Percentiles rank a stretch among this genome's conserved stretches.
Evolutionary conservation across 768 basidiomycete species (phyloP).

Genomic region (Mrakia hoshinonis): DNA sequence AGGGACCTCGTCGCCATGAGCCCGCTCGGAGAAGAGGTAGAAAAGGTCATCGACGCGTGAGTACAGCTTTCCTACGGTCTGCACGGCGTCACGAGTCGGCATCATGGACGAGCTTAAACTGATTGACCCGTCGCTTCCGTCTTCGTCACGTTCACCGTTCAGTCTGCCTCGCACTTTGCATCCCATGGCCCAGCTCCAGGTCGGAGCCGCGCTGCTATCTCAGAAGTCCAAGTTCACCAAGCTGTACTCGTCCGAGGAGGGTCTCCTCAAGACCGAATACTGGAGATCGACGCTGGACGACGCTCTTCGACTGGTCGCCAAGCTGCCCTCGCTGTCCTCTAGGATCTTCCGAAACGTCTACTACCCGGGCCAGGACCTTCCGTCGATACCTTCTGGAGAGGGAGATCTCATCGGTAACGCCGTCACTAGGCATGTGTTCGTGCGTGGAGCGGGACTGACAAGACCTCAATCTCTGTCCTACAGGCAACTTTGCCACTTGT

Average conservation of each 20-base stretch:
- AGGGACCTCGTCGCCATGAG: conserved; percentile 81
- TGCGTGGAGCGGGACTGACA: too few species aligned
- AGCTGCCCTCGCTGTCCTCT: conserved; percentile 82
- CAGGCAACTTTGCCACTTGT: conserved; percentile 8
- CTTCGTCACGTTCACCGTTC: background rate
- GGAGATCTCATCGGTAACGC: conserved; percentile 17
- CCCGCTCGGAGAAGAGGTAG: conserved; percentile 69
- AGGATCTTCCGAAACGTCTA: conserved; percentile 59
- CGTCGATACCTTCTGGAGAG: conserved; percentile 52
- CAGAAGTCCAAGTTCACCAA: conserved; percentile 84
- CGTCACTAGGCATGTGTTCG: too few species aligned
- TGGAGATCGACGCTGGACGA: conserved; percentile 44
- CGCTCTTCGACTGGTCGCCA: conserved; percentile 81
- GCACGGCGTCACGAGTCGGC: too few species aligned
- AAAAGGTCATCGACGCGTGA: conserved; percentile 81
- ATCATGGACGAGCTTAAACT: background rate
- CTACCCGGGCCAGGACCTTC: conserved; percentile 42
- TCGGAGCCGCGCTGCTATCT: conserved; percentile 36
- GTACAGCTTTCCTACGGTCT: background rate
- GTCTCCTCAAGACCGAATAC: conserved; percentile 65
- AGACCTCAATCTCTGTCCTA: background rate
- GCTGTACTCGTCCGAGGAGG: conserved; percentile 66
- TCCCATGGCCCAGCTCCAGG: conserved; percentile 85
- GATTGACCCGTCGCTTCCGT: background rate
- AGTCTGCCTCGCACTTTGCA: conserved; percentile 55